Evolutionary conservation across 2,329 filamentous ascomycete species (phyloP), one percentile per base, ranked within the genome.

Genomic region (Berkeleyomyces rouxiae): DNA sequence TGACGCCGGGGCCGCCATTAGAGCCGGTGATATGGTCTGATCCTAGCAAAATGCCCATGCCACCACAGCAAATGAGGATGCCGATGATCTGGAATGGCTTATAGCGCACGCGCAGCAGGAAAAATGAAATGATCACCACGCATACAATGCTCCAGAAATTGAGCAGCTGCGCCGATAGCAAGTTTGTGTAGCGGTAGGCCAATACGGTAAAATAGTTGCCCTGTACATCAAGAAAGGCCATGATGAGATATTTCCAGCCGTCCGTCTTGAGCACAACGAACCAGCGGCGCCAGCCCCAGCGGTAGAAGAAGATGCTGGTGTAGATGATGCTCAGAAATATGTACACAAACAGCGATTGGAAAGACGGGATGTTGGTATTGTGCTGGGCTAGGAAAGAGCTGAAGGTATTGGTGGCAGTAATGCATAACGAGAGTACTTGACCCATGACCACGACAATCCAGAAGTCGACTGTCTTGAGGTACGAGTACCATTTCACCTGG

Each of bases 71-170:
- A 72, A 97, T 78, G 58, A 96, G 70, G 72, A 99, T 97, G 63
- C 93, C 93, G 40, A 82, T 68, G 69, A 96, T 83, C 77, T 97
- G 93, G 64, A 88, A 83, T 71, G 82, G 77, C 75, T 90, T 89
- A 79, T 99, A 99, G 69, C 93, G 88, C 53, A 99, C 93, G 67
- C 80, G 81, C 64, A 99, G 82, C 68, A 96, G 78, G 66, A 85
- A 67, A 75, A 95, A 91, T 37, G 90, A 96, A 67, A 96, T 76
- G 65, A 87, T 71, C 23, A 97, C 90, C 31, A 99, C 93, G 66
- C 92, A 85, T 59, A 95, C 88, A 68, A 99, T 97, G 68, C 91
- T 88, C 92, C 92, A 97, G 77, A 97, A 97, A 79, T 96, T 96
- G 76, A 99, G 90, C 61, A 99, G 81, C 78, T 97, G 91, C 13